A percentile compares a stretch with the other conserved stretches of the same genome.
Evolutionary conservation across 768 basidiomycete genomes (phyloP).

Genomic region (Dioszegia crocea): DNA sequence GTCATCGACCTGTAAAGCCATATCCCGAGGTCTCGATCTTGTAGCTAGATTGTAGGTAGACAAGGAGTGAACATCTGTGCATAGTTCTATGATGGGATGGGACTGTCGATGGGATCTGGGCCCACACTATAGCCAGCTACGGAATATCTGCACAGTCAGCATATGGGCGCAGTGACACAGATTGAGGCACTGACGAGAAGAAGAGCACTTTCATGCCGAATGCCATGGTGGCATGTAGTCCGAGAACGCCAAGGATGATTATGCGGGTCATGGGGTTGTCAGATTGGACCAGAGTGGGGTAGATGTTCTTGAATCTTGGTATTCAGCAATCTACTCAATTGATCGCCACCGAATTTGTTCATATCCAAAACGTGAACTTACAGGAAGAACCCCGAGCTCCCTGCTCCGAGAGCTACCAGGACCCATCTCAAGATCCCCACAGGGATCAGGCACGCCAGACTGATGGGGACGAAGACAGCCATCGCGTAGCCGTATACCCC

Average conservation of each 20-base stretch:
- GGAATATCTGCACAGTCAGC: constrained; percentile 22
- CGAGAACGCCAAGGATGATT: constrained; percentile 68
- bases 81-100: too few species aligned
- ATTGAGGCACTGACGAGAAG: constrained; percentile 52
- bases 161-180: too few species aligned
- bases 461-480: constrained; percentile 46
- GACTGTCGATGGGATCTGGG: constrained; percentile 32
- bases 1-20: too few species aligned
- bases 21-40: too few species aligned
- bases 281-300: constrained; percentile 85
- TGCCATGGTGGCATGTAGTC: constrained; percentile 73
- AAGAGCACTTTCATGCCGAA: constrained; percentile 79
- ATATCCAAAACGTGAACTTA: too few species aligned
- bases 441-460: constrained; percentile 71
- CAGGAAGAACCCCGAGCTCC: constrained; percentile 83
- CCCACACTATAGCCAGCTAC: constrained; percentile 26
- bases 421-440: constrained; percentile 76
- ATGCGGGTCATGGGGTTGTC: constrained; percentile 79
- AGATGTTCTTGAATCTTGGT: constrained; percentile 54
- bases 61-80: too few species aligned
- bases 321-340: too few species aligned
- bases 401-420: constrained; percentile 67
- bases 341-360: too few species aligned
- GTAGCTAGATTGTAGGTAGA: too few species aligned
- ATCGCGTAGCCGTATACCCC: constrained; percentile 53